Evolutionary conservation across 306 rosid genomes (phyloP).

Genomic region (Glycine soja): DNA sequence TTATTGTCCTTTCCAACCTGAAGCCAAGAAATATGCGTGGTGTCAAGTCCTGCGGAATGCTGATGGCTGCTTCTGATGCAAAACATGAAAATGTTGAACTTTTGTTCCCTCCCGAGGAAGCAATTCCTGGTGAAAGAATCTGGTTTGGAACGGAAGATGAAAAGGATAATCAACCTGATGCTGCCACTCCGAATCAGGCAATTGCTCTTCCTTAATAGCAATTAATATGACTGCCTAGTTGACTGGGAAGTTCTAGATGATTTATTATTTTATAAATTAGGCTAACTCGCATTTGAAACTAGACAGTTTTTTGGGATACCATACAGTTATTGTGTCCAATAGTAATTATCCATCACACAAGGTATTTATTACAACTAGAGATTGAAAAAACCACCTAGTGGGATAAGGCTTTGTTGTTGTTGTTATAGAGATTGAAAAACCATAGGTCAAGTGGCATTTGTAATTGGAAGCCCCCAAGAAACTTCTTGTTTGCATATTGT

Average conservation of each 20-base stretch:
- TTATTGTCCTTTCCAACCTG: conserved; percentile 83
- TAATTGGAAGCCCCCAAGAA: background rate
- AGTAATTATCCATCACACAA: background rate
- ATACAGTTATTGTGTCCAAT: conserved; percentile 10
- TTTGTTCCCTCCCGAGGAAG: conserved; percentile 82
- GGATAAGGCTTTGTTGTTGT: no score
- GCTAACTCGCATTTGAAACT: background rate
- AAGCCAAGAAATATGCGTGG: conserved; percentile 98
- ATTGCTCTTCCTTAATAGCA: conserved; percentile 42
- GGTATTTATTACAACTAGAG: conserved; percentile 3
- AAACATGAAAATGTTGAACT: conserved; percentile 87
- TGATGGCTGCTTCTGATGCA: conserved; percentile 95
- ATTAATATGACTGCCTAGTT: conserved; percentile 2
- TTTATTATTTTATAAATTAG: background rate
- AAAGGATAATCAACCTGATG: conserved; percentile 66
- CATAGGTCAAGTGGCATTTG: background rate
- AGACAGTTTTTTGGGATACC: background rate
- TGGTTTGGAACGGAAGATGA: conserved; percentile 88
- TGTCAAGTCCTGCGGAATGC: conserved; percentile 91
- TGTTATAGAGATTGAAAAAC: background rate
- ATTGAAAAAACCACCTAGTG: conserved; percentile 5
- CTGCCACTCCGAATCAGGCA: conserved; percentile 89
- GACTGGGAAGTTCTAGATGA: conserved; percentile 6
- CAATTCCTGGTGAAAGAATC: conserved; percentile 83
- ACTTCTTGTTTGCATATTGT: background rate